Conservation (phyloP, 257 asterid species). For the Plectranthus barbatus region DNA sequence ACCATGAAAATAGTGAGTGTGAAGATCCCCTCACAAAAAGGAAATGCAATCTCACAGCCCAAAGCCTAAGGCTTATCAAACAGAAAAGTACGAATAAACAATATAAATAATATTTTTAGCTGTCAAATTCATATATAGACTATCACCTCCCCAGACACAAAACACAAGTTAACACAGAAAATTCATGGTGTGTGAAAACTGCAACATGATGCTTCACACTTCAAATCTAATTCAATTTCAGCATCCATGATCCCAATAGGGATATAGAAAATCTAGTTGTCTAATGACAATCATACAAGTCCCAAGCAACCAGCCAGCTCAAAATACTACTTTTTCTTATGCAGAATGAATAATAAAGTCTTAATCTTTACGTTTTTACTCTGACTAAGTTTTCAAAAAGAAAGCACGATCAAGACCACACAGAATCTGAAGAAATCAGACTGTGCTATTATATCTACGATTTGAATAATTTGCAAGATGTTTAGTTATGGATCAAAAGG, state of each 20-base stretch:
- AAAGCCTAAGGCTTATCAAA: background rate
- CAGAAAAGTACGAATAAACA: background rate
- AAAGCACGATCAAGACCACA: background rate
- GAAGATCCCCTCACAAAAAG: background rate
- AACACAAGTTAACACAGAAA: background rate
- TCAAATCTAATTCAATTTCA: background rate
- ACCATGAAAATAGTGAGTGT: background rate
- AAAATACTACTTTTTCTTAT: background rate
- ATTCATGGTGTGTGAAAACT: background rate
- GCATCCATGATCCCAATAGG: constrained; percentile 1
- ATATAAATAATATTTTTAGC: background rate
- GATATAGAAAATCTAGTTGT: constrained; percentile 1
- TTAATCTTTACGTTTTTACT: background rate
- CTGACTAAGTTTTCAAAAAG: background rate
- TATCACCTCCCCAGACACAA: background rate
- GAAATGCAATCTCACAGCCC: background rate
- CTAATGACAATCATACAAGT: background rate
- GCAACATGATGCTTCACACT: constrained; percentile 1
- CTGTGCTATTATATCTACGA: no score
- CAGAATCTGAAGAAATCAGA: background rate
- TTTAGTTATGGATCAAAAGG: background rate
- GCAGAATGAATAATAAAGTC: background rate
- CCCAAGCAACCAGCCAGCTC: constrained; percentile 1
- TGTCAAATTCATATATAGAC: background rate
- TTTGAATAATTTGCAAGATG: background rate